These are phyloP conservation scores for Amniculicola lignicola DNA, from an alignment of 495 filamentous ascomycete genomes.

Conservation along the genomic window DNA sequence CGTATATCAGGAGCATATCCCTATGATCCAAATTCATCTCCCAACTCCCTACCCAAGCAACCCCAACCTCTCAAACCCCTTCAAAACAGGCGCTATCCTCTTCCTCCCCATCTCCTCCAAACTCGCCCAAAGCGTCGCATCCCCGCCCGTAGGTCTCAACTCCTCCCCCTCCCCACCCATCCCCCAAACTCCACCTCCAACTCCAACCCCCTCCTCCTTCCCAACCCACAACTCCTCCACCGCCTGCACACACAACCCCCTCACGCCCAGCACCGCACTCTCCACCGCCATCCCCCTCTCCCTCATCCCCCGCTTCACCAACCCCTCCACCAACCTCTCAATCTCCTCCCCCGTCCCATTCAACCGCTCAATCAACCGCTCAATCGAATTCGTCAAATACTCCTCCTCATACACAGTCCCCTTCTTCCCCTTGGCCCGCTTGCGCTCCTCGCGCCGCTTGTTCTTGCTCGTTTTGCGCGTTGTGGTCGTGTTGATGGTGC, in stretches of 20 bases:
- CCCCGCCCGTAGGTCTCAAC: constrained; percentile 36
- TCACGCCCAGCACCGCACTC: constrained; percentile 64
- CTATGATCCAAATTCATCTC: too few relatives aligned
- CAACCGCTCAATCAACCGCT: constrained; percentile 81
- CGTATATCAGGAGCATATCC: too few relatives aligned
- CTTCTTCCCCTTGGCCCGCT: constrained; percentile 89
- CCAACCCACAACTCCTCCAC: constrained; percentile 64
- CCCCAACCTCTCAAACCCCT: constrained; percentile 35
- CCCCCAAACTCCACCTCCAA: constrained; percentile 27
- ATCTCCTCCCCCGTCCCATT: constrained; percentile 67
- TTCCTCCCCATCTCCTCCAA: constrained; percentile 31
- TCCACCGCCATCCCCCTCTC: constrained; percentile 80
- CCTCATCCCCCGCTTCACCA: constrained; percentile 77
- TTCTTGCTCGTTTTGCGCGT: constrained; percentile 80
- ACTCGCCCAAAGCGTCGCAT: constrained; percentile 42
- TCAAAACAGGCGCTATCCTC: constrained; percentile 38
- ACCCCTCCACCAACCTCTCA: constrained; percentile 64
- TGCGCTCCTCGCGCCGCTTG: constrained; percentile 82
- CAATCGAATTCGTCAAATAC: constrained; percentile 83
- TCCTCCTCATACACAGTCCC: constrained; percentile 97
- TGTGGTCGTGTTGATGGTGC: constrained; percentile 62
- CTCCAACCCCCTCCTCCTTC: constrained; percentile 30
- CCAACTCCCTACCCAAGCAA: constrained; percentile 22
- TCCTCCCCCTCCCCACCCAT: constrained; percentile 31
- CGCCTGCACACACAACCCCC: constrained; percentile 61